Evolutionary conservation across 768 basidiomycete genomes (phyloP).

Genomic region (Leccinum rimulosum): DNA sequence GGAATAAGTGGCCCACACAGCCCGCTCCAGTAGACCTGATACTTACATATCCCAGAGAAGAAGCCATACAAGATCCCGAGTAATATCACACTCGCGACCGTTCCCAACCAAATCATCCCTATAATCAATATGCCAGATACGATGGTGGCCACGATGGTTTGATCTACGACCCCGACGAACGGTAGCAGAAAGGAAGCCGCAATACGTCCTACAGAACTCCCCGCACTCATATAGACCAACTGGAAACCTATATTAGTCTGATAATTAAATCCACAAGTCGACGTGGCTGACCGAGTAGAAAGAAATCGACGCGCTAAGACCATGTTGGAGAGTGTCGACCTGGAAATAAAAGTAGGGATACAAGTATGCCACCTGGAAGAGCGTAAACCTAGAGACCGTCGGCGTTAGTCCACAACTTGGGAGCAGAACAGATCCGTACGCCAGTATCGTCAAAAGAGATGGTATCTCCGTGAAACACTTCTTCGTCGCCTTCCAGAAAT

Average conservation of each 20-base stretch:
- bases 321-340: slow-evolving; percentile 49
- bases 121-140: slow-evolving; percentile 39
- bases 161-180: slow-evolving; percentile 43
- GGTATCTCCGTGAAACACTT: slow-evolving; percentile 25
- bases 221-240: slow-evolving; percentile 43
- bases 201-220: slow-evolving; percentile 47
- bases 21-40: too few relatives aligned
- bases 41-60: slow-evolving; percentile 44
- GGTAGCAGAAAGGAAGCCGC: slow-evolving; percentile 41
- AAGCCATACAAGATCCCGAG: slow-evolving; percentile 48
- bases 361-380: slow-evolving; percentile 40
- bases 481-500: slow-evolving; percentile 17
- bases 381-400: slow-evolving; percentile 12
- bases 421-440: slow-evolving; percentile 9
- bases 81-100: slow-evolving; percentile 36
- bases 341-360: slow-evolving; percentile 62
- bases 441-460: slow-evolving; percentile 25
- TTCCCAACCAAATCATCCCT: slow-evolving; percentile 39
- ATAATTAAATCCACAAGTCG: background rate
- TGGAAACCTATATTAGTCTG: background rate
- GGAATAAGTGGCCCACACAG: too few relatives aligned
- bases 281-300: slow-evolving; percentile 39
- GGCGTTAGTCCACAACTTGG: background rate
- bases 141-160: slow-evolving; percentile 35
- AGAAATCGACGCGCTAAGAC: slow-evolving; percentile 43